Percentiles rank a stretch among this genome's conserved stretches.
These are phyloP conservation scores for Apiospora marii DNA, from an alignment of 2,329 filamentous ascomycete species.

Conservation along the genomic window DNA sequence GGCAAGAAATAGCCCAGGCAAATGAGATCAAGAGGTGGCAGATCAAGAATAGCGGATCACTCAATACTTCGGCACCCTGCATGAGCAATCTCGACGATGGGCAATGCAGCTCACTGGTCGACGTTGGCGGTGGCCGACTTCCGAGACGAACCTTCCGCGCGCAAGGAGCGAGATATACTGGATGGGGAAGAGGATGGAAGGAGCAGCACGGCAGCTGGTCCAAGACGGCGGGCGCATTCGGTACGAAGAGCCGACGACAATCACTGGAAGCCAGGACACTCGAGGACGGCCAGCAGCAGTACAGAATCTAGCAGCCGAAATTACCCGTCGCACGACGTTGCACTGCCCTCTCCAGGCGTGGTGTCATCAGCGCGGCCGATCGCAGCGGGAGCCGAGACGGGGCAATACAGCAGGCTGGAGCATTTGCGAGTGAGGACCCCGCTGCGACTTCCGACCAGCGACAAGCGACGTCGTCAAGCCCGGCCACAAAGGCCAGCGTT, in stretches of 20 bases:
- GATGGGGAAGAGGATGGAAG: neutral
- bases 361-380: slow-evolving; percentile 11
- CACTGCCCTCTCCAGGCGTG: neutral
- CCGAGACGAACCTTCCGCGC: neutral
- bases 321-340: neutral
- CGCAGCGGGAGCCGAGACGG: neutral
- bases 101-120: slow-evolving; percentile 9
- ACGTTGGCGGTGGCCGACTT: slow-evolving; percentile 6
- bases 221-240: neutral
- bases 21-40: neutral
- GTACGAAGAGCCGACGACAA: neutral
- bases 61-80: neutral
- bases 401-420: slow-evolving; percentile 15
- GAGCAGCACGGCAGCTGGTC: neutral
- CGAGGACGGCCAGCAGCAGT: slow-evolving; percentile 12
- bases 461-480: slow-evolving; percentile 11
- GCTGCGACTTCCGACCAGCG: slow-evolving; percentile 14
- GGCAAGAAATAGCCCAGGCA: neutral
- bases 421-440: slow-evolving; percentile 15
- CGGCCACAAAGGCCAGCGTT: slow-evolving; percentile 4
- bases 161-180: slow-evolving; percentile 9
- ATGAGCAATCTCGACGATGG: slow-evolving; percentile 1
- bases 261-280: neutral
- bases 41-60: neutral
- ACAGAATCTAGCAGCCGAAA: slow-evolving; percentile 7